These are phyloP conservation scores for Cercospora citrullina DNA, from an alignment of 2,329 filamentous ascomycete genomes.

Conservation along the genomic window DNA sequence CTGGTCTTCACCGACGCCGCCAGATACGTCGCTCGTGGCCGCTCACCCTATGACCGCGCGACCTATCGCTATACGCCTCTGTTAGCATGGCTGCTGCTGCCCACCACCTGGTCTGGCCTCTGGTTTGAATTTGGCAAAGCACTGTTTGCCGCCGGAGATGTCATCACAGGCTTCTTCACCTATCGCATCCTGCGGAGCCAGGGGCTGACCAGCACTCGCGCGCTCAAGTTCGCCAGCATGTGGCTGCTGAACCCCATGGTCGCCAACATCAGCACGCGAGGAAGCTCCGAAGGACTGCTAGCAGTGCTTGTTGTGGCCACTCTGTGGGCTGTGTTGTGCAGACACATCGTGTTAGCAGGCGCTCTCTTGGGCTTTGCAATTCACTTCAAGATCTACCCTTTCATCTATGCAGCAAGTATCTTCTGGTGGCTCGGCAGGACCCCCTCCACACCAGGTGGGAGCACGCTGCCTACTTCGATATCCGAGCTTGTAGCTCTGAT, in stretches of 20 bases:
- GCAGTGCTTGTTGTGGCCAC: constrained; percentile 81
- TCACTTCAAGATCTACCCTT: constrained; percentile 98
- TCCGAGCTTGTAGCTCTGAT: constrained; percentile 20
- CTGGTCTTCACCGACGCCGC: constrained; percentile 96
- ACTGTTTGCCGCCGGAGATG: constrained; percentile 79
- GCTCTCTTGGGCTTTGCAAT: constrained; percentile 77
- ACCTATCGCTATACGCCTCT: constrained; percentile 97
- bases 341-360: constrained; percentile 66
- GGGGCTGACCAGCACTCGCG: constrained; percentile 52
- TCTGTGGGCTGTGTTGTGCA: constrained; percentile 75
- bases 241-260: constrained; percentile 99
- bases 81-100: constrained; percentile 85
- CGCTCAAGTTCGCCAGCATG: constrained; percentile 76
- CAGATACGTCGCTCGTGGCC: constrained; percentile 66
- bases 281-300: constrained; percentile 87
- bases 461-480: constrained; percentile 20
- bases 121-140: constrained; percentile 86
- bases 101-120: constrained; percentile 63
- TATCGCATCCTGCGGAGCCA: constrained; percentile 53
- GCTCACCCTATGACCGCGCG: constrained; percentile 81
- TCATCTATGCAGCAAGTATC: constrained; percentile 84
- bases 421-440: constrained; percentile 73
- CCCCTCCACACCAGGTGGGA: not conserved
- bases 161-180: constrained; percentile 81
- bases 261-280: constrained; percentile 90